Evolutionary conservation across 345 rosid species (phyloP).

Genomic region (Adansonia digitata): DNA sequence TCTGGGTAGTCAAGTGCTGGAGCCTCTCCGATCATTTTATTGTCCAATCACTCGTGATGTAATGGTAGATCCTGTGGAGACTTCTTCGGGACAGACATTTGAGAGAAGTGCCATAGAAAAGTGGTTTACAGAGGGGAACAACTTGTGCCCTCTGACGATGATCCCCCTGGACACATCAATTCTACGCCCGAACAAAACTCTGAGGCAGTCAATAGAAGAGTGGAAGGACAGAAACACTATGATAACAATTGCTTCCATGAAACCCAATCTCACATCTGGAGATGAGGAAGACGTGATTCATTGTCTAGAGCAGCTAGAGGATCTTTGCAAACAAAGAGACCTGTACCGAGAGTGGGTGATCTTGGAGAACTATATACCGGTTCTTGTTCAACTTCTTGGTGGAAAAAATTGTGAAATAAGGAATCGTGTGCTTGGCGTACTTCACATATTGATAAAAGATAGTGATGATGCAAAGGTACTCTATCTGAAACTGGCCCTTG

Average conservation of each 20-base stretch:
- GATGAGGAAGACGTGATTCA: slow-evolving; percentile 45
- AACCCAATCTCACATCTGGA: slow-evolving; percentile 38
- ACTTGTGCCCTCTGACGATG: slow-evolving; percentile 56
- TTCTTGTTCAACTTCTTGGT: slow-evolving; percentile 43
- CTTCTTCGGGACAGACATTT: slow-evolving; percentile 72
- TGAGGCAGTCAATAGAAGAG: slow-evolving; percentile 68
- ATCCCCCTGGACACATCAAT: slow-evolving; percentile 39
- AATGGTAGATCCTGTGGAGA: slow-evolving; percentile 75
- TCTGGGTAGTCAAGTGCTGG: slow-evolving; percentile 57
- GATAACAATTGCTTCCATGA: slow-evolving; percentile 55
- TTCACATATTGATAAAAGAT: slow-evolving; percentile 40
- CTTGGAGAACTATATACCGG: slow-evolving; percentile 53
- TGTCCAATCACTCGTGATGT: slow-evolving; percentile 67
- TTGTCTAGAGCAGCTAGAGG: slow-evolving; percentile 45
- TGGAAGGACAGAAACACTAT: slow-evolving; percentile 73
- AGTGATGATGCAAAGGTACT: slow-evolving; percentile 70
- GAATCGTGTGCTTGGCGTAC: slow-evolving; percentile 38
- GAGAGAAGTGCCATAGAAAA: slow-evolving; percentile 61
- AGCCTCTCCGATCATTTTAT: slow-evolving; percentile 61
- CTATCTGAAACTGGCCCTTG: background rate
- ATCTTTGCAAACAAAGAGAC: slow-evolving; percentile 52
- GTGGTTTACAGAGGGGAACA: slow-evolving; percentile 62
- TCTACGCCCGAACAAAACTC: slow-evolving; percentile 64
- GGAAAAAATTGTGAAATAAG: slow-evolving; percentile 37
- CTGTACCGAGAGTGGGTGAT: slow-evolving; percentile 61